A percentile compares a stretch with the other conserved stretches of the same genome.
These are phyloP conservation scores for Elsinoe fawcettii DNA, from an alignment of 2,329 filamentous ascomycete genomes.

Conservation along the genomic window DNA sequence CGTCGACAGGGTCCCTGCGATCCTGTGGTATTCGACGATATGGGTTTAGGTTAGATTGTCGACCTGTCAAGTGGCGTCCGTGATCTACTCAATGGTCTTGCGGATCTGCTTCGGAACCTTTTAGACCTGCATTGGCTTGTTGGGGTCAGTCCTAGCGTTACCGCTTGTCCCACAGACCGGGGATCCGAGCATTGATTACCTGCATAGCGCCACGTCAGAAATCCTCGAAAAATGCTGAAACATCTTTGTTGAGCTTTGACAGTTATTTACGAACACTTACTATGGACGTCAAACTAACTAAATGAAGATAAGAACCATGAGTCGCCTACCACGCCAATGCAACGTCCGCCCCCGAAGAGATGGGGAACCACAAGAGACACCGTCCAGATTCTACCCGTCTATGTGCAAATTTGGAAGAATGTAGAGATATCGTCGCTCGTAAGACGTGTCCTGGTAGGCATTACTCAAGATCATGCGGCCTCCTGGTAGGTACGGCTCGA, in stretches of 20 bases:
- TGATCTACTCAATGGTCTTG: background rate
- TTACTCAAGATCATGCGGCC: conserved; percentile 55
- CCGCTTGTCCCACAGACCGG: conserved; percentile 5
- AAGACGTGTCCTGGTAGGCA: background rate
- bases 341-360: background rate
- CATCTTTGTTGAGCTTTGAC: background rate
- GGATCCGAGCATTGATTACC: conserved; percentile 1
- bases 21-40: background rate
- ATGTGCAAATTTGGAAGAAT: background rate
- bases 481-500: conserved; percentile 93
- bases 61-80: conserved; percentile 6
- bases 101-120: conserved; percentile 13
- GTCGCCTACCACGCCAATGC: conserved; percentile 5
- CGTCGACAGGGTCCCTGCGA: background rate
- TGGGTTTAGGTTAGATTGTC: background rate
- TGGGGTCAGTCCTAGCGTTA: background rate
- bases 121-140: conserved; percentile 9
- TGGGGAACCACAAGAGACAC: background rate
- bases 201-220: background rate
- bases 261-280: background rate
- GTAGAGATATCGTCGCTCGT: conserved; percentile 25
- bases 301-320: background rate
- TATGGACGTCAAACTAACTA: background rate
- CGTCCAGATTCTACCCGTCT: conserved; percentile 1
- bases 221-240: background rate